These are phyloP conservation scores for Podospora pseudopauciseta DNA, from an alignment of 495 filamentous ascomycete genomes.

Conservation along the genomic window DNA sequence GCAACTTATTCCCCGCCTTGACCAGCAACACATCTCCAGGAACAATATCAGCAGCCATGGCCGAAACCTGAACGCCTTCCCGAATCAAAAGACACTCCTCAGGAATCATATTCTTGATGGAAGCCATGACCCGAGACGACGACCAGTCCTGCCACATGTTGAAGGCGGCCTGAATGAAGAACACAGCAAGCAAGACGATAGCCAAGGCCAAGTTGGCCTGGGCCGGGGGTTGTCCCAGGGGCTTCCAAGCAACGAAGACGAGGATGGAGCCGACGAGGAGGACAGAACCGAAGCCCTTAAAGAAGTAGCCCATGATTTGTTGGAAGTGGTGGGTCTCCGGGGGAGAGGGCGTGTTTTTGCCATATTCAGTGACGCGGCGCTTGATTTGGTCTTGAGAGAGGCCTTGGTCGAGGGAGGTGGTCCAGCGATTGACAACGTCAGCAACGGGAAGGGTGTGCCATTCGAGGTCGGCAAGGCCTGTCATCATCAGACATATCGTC, in stretches of 20 bases:
- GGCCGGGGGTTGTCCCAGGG: constrained; percentile 62
- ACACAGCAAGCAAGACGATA: constrained; percentile 61
- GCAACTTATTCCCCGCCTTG: constrained; percentile 63
- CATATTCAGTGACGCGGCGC: constrained; percentile 19
- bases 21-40: constrained; percentile 63
- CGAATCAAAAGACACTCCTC: constrained; percentile 60
- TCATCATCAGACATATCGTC: not conserved
- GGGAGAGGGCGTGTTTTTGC: constrained; percentile 55
- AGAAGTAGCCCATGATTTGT: constrained; percentile 64
- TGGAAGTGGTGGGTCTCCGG: constrained; percentile 54
- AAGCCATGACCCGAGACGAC: constrained; percentile 60
- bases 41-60: constrained; percentile 58
- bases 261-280: constrained; percentile 60
- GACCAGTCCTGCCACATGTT: constrained; percentile 63
- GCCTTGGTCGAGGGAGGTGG: constrained; percentile 38
- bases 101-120: constrained; percentile 65
- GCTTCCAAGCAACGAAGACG: constrained; percentile 66
- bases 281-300: constrained; percentile 65
- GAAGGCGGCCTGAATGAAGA: constrained; percentile 66
- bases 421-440: constrained; percentile 53
- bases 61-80: constrained; percentile 46
- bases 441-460: constrained; percentile 43
- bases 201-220: constrained; percentile 63
- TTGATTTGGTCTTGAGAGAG: constrained; percentile 23
- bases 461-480: constrained; percentile 13